Percentiles rank a stretch among this genome's conserved stretches.
Conservation (phyloP, 2,329 filamentous ascomycete species). For the Botryotinia narcissicola region DNA sequence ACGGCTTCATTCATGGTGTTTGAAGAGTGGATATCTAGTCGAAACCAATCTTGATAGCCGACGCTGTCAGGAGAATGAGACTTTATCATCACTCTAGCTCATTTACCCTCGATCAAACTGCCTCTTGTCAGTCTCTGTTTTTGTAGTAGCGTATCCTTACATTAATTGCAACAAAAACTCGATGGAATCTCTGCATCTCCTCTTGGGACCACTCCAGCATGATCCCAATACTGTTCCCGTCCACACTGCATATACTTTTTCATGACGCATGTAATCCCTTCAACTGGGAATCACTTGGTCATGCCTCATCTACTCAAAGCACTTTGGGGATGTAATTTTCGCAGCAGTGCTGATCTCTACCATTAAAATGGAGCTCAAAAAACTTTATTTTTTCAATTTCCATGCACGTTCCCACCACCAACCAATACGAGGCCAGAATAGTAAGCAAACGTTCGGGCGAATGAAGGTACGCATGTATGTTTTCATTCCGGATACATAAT, state of each 20-base stretch:
- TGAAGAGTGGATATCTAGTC: not conserved
- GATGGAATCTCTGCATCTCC: not conserved
- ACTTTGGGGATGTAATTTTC: not conserved
- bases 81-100: not conserved
- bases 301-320: not conserved
- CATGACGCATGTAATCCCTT: not conserved
- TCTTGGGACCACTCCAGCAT: too few relatives aligned
- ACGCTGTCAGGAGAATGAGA: not conserved
- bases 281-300: not conserved
- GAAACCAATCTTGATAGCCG: not conserved
- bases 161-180: not conserved
- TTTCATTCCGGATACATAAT: not conserved
- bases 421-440: not conserved
- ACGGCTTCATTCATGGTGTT: not conserved
- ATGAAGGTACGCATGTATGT: not conserved
- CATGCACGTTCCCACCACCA: not conserved
- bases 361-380: not conserved
- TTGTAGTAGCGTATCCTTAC: not conserved
- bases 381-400: not conserved
- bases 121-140: not conserved
- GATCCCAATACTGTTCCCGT: not conserved
- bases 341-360: not conserved
- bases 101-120: not conserved
- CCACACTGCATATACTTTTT: not conserved
- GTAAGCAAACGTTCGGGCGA: not conserved